Conservation (phyloP, 2,329 filamentous ascomycete genomes). For the Helotiales sp. region DNA sequence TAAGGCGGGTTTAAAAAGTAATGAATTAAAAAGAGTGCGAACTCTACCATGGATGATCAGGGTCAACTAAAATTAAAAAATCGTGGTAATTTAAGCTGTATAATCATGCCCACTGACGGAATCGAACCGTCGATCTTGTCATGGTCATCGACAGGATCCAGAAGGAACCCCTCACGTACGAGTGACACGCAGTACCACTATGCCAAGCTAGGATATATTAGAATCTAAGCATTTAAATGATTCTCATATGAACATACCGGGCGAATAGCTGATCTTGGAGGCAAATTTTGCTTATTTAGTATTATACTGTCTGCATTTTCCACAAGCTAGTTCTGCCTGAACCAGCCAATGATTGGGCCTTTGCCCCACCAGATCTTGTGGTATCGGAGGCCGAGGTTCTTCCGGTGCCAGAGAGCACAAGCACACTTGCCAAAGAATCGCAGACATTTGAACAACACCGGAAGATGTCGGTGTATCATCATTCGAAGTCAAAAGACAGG, state of each 20-base stretch:
- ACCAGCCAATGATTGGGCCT: no score
- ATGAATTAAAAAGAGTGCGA: no score
- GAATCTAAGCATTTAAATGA: no score
- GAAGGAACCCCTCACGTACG: not conserved
- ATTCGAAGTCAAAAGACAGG: no score
- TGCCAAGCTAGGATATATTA: slow-evolving; percentile 1
- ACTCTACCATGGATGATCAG: not conserved
- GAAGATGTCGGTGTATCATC: no score
- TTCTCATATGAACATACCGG: not conserved
- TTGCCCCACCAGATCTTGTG: no score
- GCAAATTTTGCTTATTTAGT: not conserved
- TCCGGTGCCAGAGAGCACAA: no score
- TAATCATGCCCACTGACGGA: slow-evolving; percentile 10
- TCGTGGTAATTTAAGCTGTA: not conserved
- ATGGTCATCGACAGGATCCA: not conserved
- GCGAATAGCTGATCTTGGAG: not conserved
- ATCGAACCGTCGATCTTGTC: slow-evolving; percentile 15
- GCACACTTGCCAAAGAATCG: no score
- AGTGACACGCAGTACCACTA: slow-evolving; percentile 17
- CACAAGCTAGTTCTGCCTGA: no score
- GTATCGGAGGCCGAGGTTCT: no score
- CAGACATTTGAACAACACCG: no score
- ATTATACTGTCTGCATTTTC: not conserved
- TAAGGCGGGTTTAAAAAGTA: no score
- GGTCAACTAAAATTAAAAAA: not conserved